phyloP scores from a whole-genome alignment of 805 yeast species.

The Candida maesae region DNA sequence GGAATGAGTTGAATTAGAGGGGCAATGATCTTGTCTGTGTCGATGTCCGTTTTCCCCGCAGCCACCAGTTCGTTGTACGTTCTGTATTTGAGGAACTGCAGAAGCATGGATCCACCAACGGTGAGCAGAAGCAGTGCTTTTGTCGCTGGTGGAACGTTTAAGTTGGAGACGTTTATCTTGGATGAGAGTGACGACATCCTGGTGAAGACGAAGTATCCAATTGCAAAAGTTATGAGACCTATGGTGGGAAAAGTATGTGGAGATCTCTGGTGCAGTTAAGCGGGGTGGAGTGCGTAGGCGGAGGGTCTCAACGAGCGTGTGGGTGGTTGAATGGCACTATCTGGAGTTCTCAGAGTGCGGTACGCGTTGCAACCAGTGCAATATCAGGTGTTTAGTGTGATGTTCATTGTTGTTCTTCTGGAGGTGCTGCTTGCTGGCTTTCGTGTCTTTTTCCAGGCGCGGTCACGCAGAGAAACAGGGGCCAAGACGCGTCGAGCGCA shows the following conservation, averaged over 20 bases:
- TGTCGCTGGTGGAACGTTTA: constrained; percentile 44
- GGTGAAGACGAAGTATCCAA: constrained; percentile 22
- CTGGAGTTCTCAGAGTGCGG: too few species aligned
- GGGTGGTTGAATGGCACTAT: background rate
- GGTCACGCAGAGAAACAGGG: too few species aligned
- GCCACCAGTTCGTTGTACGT: constrained; percentile 27
- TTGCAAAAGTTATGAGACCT: constrained; percentile 24
- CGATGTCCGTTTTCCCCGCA: constrained; percentile 23
- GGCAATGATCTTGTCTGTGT: constrained; percentile 42
- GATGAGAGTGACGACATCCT: constrained; percentile 23
- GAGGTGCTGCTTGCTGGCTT: background rate
- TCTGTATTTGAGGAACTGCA: constrained; percentile 40
- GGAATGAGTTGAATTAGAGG: constrained; percentile 68
- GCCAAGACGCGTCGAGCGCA: too few species aligned
- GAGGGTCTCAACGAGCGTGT: too few species aligned
- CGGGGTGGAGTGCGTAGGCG: too few species aligned
- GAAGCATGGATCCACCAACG: constrained; percentile 35
- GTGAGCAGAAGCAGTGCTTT: constrained; percentile 39
- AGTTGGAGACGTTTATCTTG: constrained; percentile 18
- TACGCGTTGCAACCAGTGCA: too few species aligned
- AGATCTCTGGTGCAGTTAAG: too few species aligned
- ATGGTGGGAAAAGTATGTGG: too few species aligned
- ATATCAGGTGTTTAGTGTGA: background rate
- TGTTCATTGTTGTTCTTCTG: background rate
- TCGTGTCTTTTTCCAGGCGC: background rate